Percentiles rank a stretch among this genome's conserved stretches.
phyloP scores from a whole-genome alignment of 1,284 basidiomycete genomes.

The Boletus mariae region DNA sequence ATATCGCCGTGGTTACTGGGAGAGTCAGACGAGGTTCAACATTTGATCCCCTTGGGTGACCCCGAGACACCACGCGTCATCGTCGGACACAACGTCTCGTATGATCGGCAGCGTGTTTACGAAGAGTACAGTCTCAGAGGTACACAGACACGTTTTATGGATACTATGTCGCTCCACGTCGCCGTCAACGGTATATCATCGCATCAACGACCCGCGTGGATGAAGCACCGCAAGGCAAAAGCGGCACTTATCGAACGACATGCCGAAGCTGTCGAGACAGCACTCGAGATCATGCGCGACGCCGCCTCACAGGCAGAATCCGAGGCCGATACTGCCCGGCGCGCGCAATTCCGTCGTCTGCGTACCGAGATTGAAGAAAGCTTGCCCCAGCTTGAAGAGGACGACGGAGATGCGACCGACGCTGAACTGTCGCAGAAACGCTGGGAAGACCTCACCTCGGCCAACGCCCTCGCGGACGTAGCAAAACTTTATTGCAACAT shows the following conservation, averaged over 20 bases:
- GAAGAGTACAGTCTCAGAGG: slow-evolving; percentile 82
- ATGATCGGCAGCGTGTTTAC: slow-evolving; percentile 80
- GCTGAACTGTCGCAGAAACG: slow-evolving; percentile 47
- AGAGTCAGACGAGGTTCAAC: slow-evolving; percentile 57
- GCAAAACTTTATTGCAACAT: slow-evolving; percentile 88
- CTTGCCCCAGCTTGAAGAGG: slow-evolving; percentile 40
- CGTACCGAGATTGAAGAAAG: slow-evolving; percentile 45
- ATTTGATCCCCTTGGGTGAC: slow-evolving; percentile 75
- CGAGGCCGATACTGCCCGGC: slow-evolving; percentile 36
- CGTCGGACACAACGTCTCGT: slow-evolving; percentile 95
- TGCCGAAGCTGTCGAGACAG: slow-evolving; percentile 57
- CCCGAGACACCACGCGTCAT: slow-evolving; percentile 57
- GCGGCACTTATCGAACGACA: slow-evolving; percentile 47
- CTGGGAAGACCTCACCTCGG: slow-evolving; percentile 93
- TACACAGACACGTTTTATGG: slow-evolving; percentile 81
- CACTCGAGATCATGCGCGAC: slow-evolving; percentile 47
- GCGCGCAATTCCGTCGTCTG: slow-evolving; percentile 42
- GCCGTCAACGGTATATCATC: slow-evolving; percentile 94
- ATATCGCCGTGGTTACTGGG: slow-evolving; percentile 90
- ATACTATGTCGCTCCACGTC: slow-evolving; percentile 95
- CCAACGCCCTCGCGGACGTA: slow-evolving; percentile 91
- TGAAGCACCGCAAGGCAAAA: slow-evolving; percentile 73
- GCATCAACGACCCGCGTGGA: slow-evolving; percentile 92
- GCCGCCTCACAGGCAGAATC: slow-evolving; percentile 45
- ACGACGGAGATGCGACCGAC: slow-evolving; percentile 38